Conservation (phyloP, 306 rosid species). For the Dalbergia cultrata region DNA sequence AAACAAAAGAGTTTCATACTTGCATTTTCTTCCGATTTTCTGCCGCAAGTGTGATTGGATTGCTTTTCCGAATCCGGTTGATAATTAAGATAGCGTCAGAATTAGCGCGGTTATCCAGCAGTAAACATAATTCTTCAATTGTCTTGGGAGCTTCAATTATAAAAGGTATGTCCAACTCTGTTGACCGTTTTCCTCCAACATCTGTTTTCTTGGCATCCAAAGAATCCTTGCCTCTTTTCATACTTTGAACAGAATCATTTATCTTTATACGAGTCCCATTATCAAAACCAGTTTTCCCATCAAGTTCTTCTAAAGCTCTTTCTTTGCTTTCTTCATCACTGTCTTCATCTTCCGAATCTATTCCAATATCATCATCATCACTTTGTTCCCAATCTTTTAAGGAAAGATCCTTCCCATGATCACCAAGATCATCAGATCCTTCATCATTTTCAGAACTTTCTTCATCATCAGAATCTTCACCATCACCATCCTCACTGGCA, state of each 20-base stretch:
- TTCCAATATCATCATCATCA: constrained; percentile 76
- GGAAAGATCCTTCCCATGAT: constrained; percentile 50
- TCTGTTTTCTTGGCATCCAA: constrained; percentile 56
- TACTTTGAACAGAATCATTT: constrained; percentile 46
- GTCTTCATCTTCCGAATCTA: constrained; percentile 60
- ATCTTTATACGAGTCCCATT: constrained; percentile 39
- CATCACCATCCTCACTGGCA: constrained; percentile 70
- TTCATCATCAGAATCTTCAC: constrained; percentile 63
- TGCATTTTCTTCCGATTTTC: constrained; percentile 93
- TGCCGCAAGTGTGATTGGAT: constrained; percentile 83
- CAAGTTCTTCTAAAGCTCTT: constrained; percentile 39
- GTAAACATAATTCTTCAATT: constrained; percentile 70
- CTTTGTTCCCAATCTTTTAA: constrained; percentile 95
- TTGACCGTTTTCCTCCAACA: constrained; percentile 53
- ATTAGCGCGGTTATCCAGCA: constrained; percentile 66
- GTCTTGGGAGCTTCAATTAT: constrained; percentile 90
- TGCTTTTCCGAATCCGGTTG: constrained; percentile 82
- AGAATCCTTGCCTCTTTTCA: constrained; percentile 51
- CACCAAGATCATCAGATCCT: constrained; percentile 63
- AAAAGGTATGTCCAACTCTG: constrained; percentile 72
- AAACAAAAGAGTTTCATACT: constrained; percentile 56
- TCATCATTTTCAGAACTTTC: constrained; percentile 64
- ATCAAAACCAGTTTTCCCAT: constrained; percentile 42
- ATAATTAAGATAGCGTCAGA: constrained; percentile 70
- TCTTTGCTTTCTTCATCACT: constrained; percentile 44